Evolutionary conservation across 169 alveolate genomes (phyloP), one percentile per base, ranked within the genome.

Genomic region (Perkinsus chesapeaki): DNA sequence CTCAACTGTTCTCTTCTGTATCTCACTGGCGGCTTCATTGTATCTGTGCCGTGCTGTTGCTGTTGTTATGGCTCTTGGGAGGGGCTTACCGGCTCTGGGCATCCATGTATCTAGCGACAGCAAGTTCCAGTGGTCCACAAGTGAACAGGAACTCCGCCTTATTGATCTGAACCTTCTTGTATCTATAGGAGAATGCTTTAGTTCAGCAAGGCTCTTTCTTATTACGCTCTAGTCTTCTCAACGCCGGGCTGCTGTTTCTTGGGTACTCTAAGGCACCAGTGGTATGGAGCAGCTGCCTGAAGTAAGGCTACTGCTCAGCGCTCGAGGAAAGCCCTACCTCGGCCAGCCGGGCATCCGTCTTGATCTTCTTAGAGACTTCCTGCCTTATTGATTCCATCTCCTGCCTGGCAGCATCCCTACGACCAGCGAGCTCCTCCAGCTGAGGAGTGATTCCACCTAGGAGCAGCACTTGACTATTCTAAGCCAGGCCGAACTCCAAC

Each of bases 71-170:
- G n/a, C n/a, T n/a, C n/a, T n/a, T n/a, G n/a, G n/a, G n/a, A n/a
- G n/a, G 12, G 31, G 23, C 82, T 1, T 60, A 60, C 82, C 82
- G 82, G 82, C 82, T 60, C 23, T 60, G 82, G 82, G 82, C 82
- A 23, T 60, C 82, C 82, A 60, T 60, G 23, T 20, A 60, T 1
- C 82, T 27, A 12, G 31, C 12, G 31, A 60, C 82, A 23, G 82
- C 82, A 5, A 60, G 82, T 34, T 60, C 82, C 82, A 60, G 82
- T 60, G 82, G 82, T 16, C 82, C 82, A 60, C 82, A 60, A 20
- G 82, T 60, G 82, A 60, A 60, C 82, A 60, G 82, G 82, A 60
- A 60, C 82, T 60, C 82, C 31, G 82, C 82, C 82, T 60, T 60
- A 34, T 60, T 60, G 82, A 60, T 60, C 31, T 60, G 82, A 9